These are phyloP conservation scores for Lippia alba DNA, from an alignment of 305 asterid genomes.

Conservation along the genomic window DNA sequence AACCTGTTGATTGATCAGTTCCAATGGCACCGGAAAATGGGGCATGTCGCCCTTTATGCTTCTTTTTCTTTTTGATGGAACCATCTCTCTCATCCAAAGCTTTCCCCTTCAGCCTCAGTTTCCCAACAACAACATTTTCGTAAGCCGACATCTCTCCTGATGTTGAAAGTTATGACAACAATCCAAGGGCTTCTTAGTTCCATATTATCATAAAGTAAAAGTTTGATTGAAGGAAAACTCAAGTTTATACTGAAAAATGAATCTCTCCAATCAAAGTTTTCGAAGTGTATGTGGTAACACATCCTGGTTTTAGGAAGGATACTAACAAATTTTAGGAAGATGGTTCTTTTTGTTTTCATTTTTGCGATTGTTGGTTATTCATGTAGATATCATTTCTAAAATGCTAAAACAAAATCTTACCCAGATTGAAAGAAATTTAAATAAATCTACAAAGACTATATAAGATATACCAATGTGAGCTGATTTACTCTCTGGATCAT, in stretches of 20 bases:
- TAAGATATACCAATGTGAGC: not conserved
- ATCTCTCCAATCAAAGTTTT: no score
- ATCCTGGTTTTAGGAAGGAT: not conserved
- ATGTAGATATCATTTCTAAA: not conserved
- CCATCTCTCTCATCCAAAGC: constrained; percentile 48
- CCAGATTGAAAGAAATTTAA: not conserved
- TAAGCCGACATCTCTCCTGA: constrained; percentile 55
- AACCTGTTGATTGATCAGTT: constrained; percentile 39
- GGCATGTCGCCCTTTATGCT: constrained; percentile 37
- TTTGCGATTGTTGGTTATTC: not conserved
- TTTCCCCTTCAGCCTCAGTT: constrained; percentile 59
- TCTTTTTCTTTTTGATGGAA: constrained; percentile 46
- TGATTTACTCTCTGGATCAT: not conserved
- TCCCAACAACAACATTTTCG: constrained; percentile 49
- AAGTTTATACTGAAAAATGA: no score
- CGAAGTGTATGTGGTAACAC: not conserved
- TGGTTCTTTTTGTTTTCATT: not conserved
- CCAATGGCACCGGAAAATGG: constrained; percentile 30
- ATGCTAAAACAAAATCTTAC: not conserved
- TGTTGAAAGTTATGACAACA: constrained; percentile 17
- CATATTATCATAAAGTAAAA: constrained; percentile 7
- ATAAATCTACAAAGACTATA: not conserved
- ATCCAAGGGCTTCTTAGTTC: constrained; percentile 4
- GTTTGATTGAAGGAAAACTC: not conserved
- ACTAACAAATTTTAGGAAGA: not conserved